A percentile compares a stretch with the other conserved stretches of the same genome.
Conservation (phyloP, 148 eudicot genomes). For the Arbutus unedo region DNA sequence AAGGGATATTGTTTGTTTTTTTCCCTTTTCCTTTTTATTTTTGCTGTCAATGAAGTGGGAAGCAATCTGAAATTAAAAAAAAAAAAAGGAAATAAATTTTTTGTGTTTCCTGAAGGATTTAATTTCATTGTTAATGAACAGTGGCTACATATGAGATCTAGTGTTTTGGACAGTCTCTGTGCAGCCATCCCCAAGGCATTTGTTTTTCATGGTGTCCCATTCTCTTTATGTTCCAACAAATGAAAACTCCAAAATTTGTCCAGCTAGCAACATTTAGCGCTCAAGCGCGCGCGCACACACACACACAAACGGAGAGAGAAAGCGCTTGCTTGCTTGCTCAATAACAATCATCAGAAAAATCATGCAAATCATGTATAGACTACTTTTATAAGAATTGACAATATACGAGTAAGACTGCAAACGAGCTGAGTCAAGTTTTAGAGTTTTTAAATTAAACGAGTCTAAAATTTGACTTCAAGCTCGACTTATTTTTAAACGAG, state of each 20-base stretch:
- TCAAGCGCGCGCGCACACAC: neutral
- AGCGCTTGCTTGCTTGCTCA: no score
- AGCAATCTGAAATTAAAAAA: conserved; percentile 23
- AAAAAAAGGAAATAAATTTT: conserved; percentile 21
- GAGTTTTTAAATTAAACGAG: no score
- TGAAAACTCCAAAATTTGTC: neutral
- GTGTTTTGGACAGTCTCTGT: conserved; percentile 10
- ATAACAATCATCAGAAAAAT: no score
- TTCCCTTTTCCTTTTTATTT: neutral
- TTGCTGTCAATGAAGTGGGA: conserved; percentile 13
- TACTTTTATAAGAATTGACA: no score
- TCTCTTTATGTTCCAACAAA: conserved; percentile 11
- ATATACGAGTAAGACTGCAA: no score
- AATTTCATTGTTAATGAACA: conserved; percentile 26
- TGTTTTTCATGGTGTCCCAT: conserved; percentile 19
- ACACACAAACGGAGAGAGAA: no score
- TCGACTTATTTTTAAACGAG: no score
- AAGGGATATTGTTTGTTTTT: conserved; percentile 18
- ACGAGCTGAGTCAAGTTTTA: no score
- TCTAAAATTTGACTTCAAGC: no score
- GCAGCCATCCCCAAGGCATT: conserved; percentile 11
- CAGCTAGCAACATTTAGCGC: neutral
- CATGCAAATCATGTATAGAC: no score
- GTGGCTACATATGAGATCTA: conserved; percentile 12
- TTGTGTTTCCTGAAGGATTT: conserved; percentile 9